Percentiles rank a stretch among this genome's conserved stretches.
Evolutionary conservation across 2,329 filamentous ascomycete species (phyloP).

Genomic region (Microcyclosporella mali): DNA sequence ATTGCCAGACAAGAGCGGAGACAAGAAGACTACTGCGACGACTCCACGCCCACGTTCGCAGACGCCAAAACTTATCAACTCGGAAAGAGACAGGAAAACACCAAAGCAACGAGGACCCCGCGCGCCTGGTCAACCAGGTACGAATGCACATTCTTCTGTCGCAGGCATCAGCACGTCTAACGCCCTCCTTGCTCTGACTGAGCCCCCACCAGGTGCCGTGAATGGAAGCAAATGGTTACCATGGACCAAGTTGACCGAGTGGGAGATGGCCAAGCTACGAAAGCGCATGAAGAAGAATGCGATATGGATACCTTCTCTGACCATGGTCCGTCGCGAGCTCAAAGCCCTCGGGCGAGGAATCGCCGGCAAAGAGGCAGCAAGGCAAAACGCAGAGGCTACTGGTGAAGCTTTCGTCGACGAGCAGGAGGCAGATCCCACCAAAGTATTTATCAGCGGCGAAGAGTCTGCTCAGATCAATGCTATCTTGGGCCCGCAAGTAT

Average conservation of each 20-base stretch:
- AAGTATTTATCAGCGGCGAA: constrained; percentile 28
- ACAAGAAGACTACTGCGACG: constrained; percentile 12
- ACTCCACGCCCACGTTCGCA: constrained; percentile 28
- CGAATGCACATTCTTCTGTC: constrained; percentile 49
- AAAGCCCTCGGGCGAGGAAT: constrained; percentile 58
- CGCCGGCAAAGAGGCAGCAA: constrained; percentile 37
- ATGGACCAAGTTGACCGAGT: constrained; percentile 60
- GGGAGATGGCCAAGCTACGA: constrained; percentile 63
- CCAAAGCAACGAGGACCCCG: constrained; percentile 40
- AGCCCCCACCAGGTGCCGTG: constrained; percentile 54
- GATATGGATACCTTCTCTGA: constrained; percentile 75
- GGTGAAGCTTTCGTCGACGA: constrained; percentile 61
- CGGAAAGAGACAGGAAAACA: constrained; percentile 32
- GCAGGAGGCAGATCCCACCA: constrained; percentile 35
- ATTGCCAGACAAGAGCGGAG: constrained; percentile 17
- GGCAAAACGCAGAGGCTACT: constrained; percentile 56
- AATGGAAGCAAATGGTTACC: constrained; percentile 56
- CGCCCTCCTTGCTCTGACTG: constrained; percentile 52
- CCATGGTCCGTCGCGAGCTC: constrained; percentile 76
- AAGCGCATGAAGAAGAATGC: constrained; percentile 92
- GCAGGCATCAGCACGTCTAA: constrained; percentile 57
- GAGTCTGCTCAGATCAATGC: constrained; percentile 29
- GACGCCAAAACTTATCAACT: constrained; percentile 34
- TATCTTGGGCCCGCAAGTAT: constrained; percentile 27
- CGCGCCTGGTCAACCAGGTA: constrained; percentile 42